These are phyloP conservation scores for Daphne laureola DNA, from an alignment of 441 rosid species.

Conservation along the genomic window DNA sequence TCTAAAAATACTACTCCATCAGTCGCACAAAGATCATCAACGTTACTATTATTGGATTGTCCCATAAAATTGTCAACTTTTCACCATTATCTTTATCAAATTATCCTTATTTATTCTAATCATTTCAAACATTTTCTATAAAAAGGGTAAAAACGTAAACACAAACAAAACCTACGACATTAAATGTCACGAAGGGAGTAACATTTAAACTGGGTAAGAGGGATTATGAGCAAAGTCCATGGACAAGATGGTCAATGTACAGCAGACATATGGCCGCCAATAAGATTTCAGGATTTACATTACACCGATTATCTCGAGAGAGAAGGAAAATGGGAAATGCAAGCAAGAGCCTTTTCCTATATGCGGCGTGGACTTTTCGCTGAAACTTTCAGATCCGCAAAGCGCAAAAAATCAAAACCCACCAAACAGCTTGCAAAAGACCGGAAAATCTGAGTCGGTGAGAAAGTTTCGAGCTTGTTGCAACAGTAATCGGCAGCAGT, in stretches of 20 bases:
- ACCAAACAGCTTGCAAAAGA: conserved; percentile 15
- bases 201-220: too few species aligned
- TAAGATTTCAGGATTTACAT: neutral
- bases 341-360: conserved; percentile 14
- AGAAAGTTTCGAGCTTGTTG: conserved; percentile 7
- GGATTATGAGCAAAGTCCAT: neutral
- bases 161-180: too few species aligned
- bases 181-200: too few species aligned
- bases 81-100: too few species aligned
- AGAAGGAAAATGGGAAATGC: neutral
- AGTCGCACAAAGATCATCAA: too few species aligned
- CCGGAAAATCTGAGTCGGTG: too few species aligned
- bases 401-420: neutral
- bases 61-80: too few species aligned
- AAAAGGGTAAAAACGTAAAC: too few species aligned
- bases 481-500: conserved; percentile 29
- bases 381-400: conserved; percentile 28
- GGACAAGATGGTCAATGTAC: conserved; percentile 13
- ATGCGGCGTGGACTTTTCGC: conserved; percentile 48
- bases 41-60: too few species aligned
- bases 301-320: neutral
- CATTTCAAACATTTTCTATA: too few species aligned
- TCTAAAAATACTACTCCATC: too few species aligned
- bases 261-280: neutral
- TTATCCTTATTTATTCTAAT: too few species aligned